phyloP scores from a whole-genome alignment of 1,284 basidiomycete genomes.

The Exsudoporus floridanus region DNA sequence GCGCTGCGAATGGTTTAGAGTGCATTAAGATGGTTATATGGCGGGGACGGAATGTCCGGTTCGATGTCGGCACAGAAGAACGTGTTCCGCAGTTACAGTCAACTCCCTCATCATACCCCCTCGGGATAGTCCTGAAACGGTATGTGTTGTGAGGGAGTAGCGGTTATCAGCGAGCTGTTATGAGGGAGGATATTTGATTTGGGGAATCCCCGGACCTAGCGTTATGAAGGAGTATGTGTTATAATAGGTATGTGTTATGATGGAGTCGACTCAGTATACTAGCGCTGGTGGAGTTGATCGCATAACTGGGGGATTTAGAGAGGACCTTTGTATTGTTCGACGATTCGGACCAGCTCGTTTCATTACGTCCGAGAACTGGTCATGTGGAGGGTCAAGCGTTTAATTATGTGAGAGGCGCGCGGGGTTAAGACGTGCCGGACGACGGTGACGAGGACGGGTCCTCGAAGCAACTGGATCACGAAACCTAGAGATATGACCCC shows the following conservation, averaged over 20 bases:
- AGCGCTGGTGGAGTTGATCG: too few relatives aligned
- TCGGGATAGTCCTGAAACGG: too few relatives aligned
- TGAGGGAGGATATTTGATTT: too few relatives aligned
- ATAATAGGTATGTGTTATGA: too few relatives aligned
- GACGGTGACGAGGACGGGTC: too few relatives aligned
- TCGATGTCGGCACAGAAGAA: not conserved
- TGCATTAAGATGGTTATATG: slow-evolving; percentile 4
- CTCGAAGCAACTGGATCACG: too few relatives aligned
- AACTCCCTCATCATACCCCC: too few relatives aligned
- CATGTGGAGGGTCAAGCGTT: not conserved
- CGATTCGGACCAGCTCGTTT: slow-evolving; percentile 8
- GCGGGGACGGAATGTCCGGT: not conserved
- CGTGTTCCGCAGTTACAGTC: not conserved
- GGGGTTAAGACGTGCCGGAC: slow-evolving; percentile 5
- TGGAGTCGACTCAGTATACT: not conserved
- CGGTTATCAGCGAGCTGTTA: too few relatives aligned
- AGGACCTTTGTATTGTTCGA: not conserved
- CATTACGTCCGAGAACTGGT: slow-evolving; percentile 12
- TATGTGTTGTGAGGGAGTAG: too few relatives aligned
- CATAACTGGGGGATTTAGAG: slow-evolving; percentile 10
- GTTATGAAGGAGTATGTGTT: too few relatives aligned
- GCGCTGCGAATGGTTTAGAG: not conserved
- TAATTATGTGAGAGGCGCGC: slow-evolving; percentile 3
- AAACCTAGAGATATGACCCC: too few relatives aligned
- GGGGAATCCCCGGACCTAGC: too few relatives aligned